phyloP scores from a whole-genome alignment of 495 filamentous ascomycete genomes.

The Annulohypoxylon stygium region DNA sequence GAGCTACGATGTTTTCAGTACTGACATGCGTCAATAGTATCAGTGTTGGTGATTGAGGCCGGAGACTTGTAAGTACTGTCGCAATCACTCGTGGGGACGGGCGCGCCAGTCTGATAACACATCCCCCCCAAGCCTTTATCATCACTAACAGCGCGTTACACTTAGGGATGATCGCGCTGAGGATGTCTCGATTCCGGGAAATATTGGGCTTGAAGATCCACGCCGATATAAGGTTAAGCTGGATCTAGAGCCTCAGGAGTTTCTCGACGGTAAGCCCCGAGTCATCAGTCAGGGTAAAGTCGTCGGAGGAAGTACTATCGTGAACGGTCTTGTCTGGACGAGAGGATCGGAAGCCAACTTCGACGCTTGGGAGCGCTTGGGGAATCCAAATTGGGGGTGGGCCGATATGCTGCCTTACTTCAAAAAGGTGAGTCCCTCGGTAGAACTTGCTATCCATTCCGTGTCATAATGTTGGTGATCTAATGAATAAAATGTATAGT shows the following conservation, averaged over 20 bases:
- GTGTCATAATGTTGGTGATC: conserved; percentile 17
- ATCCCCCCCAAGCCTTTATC: not conserved
- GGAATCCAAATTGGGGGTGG: conserved; percentile 76
- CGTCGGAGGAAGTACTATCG: conserved; percentile 61
- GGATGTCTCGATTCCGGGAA: conserved; percentile 52
- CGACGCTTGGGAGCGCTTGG: conserved; percentile 70
- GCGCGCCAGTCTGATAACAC: not conserved
- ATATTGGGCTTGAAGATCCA: conserved; percentile 45
- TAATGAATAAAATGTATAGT: conserved; percentile 36
- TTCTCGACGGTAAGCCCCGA: conserved; percentile 56
- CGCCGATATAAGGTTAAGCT: conserved; percentile 44
- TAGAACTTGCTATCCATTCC: conserved; percentile 18
- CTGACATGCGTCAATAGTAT: conserved; percentile 44
- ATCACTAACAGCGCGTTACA: conserved; percentile 18
- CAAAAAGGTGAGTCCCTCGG: conserved; percentile 56
- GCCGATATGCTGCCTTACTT: conserved; percentile 70
- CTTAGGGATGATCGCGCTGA: conserved; percentile 51
- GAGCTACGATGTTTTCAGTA: not conserved
- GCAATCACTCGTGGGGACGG: not conserved
- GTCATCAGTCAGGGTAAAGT: conserved; percentile 56
- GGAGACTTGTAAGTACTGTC: conserved; percentile 53
- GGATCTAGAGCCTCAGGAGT: conserved; percentile 39
- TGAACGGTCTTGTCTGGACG: conserved; percentile 63
- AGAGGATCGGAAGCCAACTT: conserved; percentile 63
- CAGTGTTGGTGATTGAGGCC: conserved; percentile 59